These are phyloP conservation scores for Suillus bovinus DNA, from an alignment of 768 basidiomycete species.

Conservation along the genomic window DNA sequence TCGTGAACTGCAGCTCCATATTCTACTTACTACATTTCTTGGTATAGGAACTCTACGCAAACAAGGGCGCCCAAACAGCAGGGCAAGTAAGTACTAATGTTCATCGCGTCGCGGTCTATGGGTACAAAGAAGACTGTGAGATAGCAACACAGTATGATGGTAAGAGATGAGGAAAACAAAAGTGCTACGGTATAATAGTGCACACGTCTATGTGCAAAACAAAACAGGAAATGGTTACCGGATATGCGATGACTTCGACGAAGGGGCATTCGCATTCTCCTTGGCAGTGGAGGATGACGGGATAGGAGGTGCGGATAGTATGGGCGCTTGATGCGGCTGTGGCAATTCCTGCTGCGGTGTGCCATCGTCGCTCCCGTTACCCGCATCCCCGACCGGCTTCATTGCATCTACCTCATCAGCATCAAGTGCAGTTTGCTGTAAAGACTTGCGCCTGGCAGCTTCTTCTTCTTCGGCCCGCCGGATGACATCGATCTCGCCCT, in stretches of 20 bases:
- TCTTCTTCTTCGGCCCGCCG: constrained; percentile 62
- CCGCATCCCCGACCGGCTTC: constrained; percentile 58
- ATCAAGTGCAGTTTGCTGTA: constrained; percentile 17
- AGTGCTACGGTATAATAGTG: constrained; percentile 6
- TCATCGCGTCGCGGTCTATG: constrained; percentile 8
- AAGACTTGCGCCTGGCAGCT: constrained; percentile 21
- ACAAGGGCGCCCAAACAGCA: not conserved
- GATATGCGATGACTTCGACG: constrained; percentile 16
- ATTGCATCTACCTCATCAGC: constrained; percentile 53
- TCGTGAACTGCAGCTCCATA: constrained; percentile 4
- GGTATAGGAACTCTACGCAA: constrained; percentile 25
- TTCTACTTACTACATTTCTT: constrained; percentile 10
- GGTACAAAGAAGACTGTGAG: constrained; percentile 7
- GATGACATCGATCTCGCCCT: constrained; percentile 88
- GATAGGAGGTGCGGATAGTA: constrained; percentile 34
- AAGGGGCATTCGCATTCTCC: constrained; percentile 15
- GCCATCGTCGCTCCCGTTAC: constrained; percentile 10
- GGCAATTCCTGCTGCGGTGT: not conserved
- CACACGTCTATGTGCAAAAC: constrained; percentile 4
- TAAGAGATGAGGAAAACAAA: not conserved
- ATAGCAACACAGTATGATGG: constrained; percentile 12
- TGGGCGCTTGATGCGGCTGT: constrained; percentile 28
- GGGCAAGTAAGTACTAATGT: constrained; percentile 10
- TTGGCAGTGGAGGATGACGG: constrained; percentile 22
- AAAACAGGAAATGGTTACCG: constrained; percentile 2